Evolutionary conservation across 2,329 filamentous ascomycete species (phyloP).

Genomic region (Elsinoe ampelina): DNA sequence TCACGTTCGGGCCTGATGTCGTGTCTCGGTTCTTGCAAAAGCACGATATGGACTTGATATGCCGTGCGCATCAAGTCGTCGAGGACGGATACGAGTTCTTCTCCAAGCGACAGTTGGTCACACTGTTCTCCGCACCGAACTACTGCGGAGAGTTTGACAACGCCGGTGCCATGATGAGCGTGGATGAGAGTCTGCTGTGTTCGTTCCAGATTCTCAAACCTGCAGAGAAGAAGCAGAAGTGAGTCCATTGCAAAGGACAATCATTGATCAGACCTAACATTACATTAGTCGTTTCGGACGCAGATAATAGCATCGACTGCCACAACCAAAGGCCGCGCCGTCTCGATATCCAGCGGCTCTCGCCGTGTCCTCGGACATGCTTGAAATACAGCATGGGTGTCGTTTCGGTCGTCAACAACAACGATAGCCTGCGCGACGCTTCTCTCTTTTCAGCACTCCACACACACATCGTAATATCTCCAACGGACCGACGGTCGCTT

Average conservation of each 20-base stretch:
- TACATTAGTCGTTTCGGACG: slow-evolving; percentile 17
- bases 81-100: slow-evolving; percentile 99
- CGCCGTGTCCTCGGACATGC: slow-evolving; percentile 3
- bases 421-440: not conserved
- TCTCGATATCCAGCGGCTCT: not conserved
- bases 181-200: slow-evolving; percentile 95
- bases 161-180: slow-evolving; percentile 98
- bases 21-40: slow-evolving; percentile 97
- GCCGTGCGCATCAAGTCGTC: slow-evolving; percentile 95
- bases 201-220: slow-evolving; percentile 99
- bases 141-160: slow-evolving; percentile 99
- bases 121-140: slow-evolving; percentile 94
- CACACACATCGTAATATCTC: slow-evolving; percentile 3
- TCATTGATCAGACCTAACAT: slow-evolving; percentile 10
- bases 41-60: slow-evolving; percentile 99
- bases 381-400: slow-evolving; percentile 4
- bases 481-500: not conserved
- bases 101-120: slow-evolving; percentile 94
- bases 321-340: not conserved
- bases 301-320: slow-evolving; percentile 12
- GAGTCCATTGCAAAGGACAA: slow-evolving; percentile 38
- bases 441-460: slow-evolving; percentile 7
- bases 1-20: slow-evolving; percentile 96
- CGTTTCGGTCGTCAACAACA: not conserved
- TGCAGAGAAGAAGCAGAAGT: slow-evolving; percentile 99